These are phyloP conservation scores for Naganishia vishniacii DNA, from an alignment of 768 basidiomycete genomes.

Conservation along the genomic window DNA sequence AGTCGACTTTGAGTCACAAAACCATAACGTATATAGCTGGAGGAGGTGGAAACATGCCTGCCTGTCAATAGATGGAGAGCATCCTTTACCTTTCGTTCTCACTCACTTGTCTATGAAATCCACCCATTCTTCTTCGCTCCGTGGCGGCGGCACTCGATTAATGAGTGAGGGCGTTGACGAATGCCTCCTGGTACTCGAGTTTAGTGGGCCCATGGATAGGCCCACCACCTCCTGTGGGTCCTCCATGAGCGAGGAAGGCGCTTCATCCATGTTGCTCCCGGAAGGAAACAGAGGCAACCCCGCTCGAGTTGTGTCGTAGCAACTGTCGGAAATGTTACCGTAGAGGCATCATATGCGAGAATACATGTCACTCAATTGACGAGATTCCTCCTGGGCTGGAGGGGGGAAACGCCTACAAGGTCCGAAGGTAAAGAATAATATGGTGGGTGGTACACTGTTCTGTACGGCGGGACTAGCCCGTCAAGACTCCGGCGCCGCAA, in stretches of 20 bases:
- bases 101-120: slow-evolving; percentile 22
- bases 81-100: not conserved
- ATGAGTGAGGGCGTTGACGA: slow-evolving; percentile 6
- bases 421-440: no score
- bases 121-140: slow-evolving; percentile 20
- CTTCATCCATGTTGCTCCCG: not conserved
- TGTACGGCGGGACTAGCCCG: no score
- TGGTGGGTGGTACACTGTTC: no score
- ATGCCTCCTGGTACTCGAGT: not conserved
- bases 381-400: no score
- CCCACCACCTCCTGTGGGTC: no score
- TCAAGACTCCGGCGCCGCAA: no score
- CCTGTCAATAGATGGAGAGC: not conserved
- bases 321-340: no score
- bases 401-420: no score
- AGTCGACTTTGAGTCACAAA: slow-evolving; percentile 9
- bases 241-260: not conserved
- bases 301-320: no score
- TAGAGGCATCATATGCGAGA: no score
- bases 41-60: not conserved
- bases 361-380: no score
- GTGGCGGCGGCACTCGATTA: slow-evolving; percentile 15
- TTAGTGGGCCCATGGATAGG: not conserved
- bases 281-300: no score
- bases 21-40: slow-evolving; percentile 16